Evolutionary conservation across 106 monocot genomes (phyloP), one percentile per base, ranked within the genome.

Genomic region (Dactylorhiza incarnata): DNA sequence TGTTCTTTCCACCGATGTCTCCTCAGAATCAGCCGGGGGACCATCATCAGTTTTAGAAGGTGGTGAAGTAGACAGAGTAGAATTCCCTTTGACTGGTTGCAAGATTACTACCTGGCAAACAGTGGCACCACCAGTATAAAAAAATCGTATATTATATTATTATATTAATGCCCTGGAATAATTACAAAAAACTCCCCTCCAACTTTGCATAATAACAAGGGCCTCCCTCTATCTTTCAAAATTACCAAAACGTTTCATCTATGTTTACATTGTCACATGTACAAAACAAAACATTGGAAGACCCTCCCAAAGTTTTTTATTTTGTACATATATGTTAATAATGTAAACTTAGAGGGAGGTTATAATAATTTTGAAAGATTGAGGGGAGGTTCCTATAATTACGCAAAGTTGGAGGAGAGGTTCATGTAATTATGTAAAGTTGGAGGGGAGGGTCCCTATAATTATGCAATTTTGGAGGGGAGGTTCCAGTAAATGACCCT

Each of bases 41-140:
- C 48, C 46, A 71, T 82, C 84, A 45, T 49, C 10, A 25, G 74
- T 11, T 71, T 78, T 68, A 44, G 79, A 49, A 49, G 72, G 72
- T 75, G 82, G 68, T 73, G 78, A 55, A 46, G 83, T 19, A 17
- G 86, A 80, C 51, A 79, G 14, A 29, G 76, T 82, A 53, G 89
- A 75, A 77, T 82, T 87, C 72, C 68, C 75, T 86, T 86, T 92
- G 14, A 80, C 73, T 56, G 92, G 75, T 76, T 85, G 82, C 76
- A 95, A 83, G 62, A 84, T 82, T 67, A 90, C 95, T 56, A 84
- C 92, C 92, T 95, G 92, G 75, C 82, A 73, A 83, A 85, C 25
- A 59, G 55, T 62, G 20, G 72, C 0, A 19, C 20, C 45, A 23
- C 20, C 11, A 62, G 24, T 12, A 9, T 52, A 52, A 9, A 52